phyloP scores from a whole-genome alignment of 2,329 filamentous ascomycete genomes.

The Ceratocystis colombiana region DNA sequence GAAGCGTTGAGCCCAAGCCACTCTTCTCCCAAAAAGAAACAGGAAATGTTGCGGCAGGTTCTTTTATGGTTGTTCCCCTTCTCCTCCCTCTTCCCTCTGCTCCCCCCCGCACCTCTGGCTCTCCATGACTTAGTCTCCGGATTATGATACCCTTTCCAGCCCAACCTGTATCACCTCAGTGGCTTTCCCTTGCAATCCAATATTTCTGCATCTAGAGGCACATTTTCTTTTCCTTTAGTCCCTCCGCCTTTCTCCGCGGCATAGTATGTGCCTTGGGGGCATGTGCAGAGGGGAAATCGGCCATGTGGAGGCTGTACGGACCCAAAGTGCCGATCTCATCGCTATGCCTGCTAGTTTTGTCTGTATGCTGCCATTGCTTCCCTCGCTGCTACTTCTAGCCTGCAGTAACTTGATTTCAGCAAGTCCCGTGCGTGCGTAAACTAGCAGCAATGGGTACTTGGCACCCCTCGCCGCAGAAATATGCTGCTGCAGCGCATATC shows the following conservation, averaged over 20 bases:
- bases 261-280: background rate
- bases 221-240: background rate
- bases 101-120: background rate
- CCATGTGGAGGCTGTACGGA: background rate
- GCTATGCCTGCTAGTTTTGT: background rate
- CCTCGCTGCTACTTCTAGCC: background rate
- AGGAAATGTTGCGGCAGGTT: background rate
- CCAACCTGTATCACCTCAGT: conserved; percentile 5
- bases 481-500: background rate
- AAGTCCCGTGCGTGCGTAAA: conserved; percentile 9
- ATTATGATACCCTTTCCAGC: background rate
- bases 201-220: background rate
- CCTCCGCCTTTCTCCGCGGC: background rate
- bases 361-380: conserved; percentile 4
- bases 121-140: background rate
- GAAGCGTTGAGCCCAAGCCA: background rate
- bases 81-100: background rate
- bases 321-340: conserved; percentile 6
- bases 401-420: background rate
- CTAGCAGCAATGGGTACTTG: background rate
- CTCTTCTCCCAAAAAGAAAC: background rate
- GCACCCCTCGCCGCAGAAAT: conserved; percentile 1
- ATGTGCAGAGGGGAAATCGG: conserved; percentile 4
- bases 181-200: background rate
- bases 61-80: background rate